A percentile compares a stretch with the other conserved stretches of the same genome.
Evolutionary conservation across 2,329 filamentous ascomycete genomes (phyloP).

Genomic region (Hirsutella rhossiliensis): DNA sequence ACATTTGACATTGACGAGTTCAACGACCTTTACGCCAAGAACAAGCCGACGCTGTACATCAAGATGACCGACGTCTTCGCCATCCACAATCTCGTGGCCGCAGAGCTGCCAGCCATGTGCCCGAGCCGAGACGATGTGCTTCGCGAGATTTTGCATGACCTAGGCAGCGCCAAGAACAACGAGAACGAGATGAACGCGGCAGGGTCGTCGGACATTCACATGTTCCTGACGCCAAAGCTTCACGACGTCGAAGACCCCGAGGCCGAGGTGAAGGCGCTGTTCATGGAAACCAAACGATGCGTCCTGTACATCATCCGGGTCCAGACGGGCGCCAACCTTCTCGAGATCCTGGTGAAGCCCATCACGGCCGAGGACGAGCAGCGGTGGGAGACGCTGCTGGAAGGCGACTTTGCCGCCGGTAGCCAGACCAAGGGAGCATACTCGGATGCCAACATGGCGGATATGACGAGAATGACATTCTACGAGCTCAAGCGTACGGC

Average conservation of each 20-base stretch:
- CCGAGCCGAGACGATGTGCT: slow-evolving; percentile 75
- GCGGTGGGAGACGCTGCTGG: slow-evolving; percentile 71
- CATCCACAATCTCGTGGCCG: slow-evolving; percentile 77
- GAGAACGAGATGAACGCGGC: slow-evolving; percentile 86
- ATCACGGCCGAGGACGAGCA: slow-evolving; percentile 79
- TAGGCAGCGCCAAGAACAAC: slow-evolving; percentile 93
- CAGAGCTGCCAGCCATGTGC: slow-evolving; percentile 67
- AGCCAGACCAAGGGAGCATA: slow-evolving; percentile 71
- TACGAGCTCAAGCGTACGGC: slow-evolving; percentile 86
- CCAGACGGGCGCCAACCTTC: slow-evolving; percentile 80
- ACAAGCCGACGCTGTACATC: slow-evolving; percentile 96
- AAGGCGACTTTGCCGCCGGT: slow-evolving; percentile 62
- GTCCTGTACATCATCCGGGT: slow-evolving; percentile 96
- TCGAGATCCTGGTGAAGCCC: slow-evolving; percentile 89
- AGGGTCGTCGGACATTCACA: slow-evolving; percentile 76
- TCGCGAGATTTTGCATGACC: slow-evolving; percentile 81
- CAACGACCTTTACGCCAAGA: slow-evolving; percentile 93
- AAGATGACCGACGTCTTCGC: slow-evolving; percentile 97
- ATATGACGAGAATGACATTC: slow-evolving; percentile 83
- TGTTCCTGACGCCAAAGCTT: slow-evolving; percentile 81
- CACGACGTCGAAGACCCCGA: slow-evolving; percentile 89
- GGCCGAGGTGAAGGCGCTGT: slow-evolving; percentile 79
- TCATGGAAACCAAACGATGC: slow-evolving; percentile 97
- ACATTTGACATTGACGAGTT: slow-evolving; percentile 98
- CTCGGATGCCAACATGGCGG: slow-evolving; percentile 76